Percentiles rank a stretch among this genome's conserved stretches.
Conservation (phyloP, 345 rosid genomes). For the Jatropha curcas region DNA sequence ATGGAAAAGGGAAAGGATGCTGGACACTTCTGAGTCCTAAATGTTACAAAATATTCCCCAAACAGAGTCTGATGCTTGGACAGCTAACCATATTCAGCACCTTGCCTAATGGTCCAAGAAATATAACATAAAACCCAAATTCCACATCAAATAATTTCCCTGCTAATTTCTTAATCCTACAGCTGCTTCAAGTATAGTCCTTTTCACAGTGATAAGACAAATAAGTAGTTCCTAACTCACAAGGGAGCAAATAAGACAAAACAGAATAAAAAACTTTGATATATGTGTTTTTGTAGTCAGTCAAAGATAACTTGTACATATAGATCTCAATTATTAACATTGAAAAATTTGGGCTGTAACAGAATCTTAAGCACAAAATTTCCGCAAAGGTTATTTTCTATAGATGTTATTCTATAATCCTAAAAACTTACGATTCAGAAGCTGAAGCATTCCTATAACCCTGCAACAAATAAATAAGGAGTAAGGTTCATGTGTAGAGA, state of each 20-base stretch:
- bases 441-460: constrained; percentile 91
- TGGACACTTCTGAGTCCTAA: not conserved
- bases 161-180: not conserved
- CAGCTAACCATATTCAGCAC: not conserved
- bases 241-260: not conserved
- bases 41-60: not conserved
- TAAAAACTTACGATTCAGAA: constrained; percentile 82
- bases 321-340: not conserved
- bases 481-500: constrained; percentile 10
- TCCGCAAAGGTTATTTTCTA: not conserved
- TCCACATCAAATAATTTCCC: not conserved
- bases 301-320: not conserved
- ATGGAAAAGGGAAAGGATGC: not conserved
- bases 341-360: not conserved
- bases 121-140: not conserved
- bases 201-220: not conserved
- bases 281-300: not conserved
- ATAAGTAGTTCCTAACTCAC: not conserved
- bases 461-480: constrained; percentile 50
- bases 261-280: not conserved
- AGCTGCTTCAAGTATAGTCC: not conserved
- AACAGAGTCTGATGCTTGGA: not conserved
- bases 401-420: not conserved
- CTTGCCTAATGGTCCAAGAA: not conserved
- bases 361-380: not conserved